Conservation (phyloP, 140 eudicot genomes). For the Senecio squalidus region DNA sequence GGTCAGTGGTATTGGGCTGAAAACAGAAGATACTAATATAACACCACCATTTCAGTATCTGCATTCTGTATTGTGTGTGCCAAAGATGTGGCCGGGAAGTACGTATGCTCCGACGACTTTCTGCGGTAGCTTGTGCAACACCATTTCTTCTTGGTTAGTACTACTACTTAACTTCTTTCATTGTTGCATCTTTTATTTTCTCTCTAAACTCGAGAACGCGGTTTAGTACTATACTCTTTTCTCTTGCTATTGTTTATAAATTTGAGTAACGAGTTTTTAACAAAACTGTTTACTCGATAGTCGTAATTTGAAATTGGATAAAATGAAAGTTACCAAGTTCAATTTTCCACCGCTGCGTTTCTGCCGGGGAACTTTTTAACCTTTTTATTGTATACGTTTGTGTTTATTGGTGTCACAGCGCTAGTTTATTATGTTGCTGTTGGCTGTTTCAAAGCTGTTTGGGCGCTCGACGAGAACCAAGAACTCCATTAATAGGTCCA, state of each 20-base stretch:
- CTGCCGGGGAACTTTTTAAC: too few relatives aligned
- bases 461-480: slow-evolving; percentile 13
- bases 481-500: slow-evolving; percentile 18
- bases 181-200: not conserved
- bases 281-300: too few relatives aligned
- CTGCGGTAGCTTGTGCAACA: slow-evolving; percentile 16
- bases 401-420: slow-evolving; percentile 1
- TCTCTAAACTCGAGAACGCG: not conserved
- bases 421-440: slow-evolving; percentile 23
- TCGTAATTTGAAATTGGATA: too few relatives aligned
- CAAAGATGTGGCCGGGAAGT: slow-evolving; percentile 19
- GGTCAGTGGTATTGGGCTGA: slow-evolving; percentile 11
- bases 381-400: not conserved
- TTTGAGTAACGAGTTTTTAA: too few relatives aligned
- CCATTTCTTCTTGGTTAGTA: slow-evolving; percentile 21
- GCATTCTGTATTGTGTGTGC: too few relatives aligned
- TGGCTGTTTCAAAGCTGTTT: slow-evolving; percentile 17
- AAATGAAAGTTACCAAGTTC: too few relatives aligned
- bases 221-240: too few relatives aligned
- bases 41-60: too few relatives aligned
- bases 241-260: not conserved
- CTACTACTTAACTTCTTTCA: not conserved
- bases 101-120: slow-evolving; percentile 15
- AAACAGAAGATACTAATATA: slow-evolving; percentile 9
- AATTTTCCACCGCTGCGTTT: too few relatives aligned